phyloP scores from a whole-genome alignment of 225 moss, liverwort and hornwort species.

The Physcomitrellopsis africana region DNA sequence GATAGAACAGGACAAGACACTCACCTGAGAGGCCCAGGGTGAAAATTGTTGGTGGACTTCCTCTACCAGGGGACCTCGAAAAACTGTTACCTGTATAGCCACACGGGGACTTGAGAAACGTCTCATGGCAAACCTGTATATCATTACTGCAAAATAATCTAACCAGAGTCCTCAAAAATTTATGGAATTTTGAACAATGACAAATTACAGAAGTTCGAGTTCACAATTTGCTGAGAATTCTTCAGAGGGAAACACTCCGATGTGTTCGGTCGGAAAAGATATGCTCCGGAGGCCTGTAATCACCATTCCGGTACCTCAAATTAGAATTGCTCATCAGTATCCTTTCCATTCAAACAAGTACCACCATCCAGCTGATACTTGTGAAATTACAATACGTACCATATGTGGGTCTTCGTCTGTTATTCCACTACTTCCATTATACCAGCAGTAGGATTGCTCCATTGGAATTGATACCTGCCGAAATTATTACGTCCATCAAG shows the following conservation, averaged over 20 bases:
- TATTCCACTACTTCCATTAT: slow-evolving; percentile 73
- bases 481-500: not conserved
- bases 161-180: not conserved
- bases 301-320: slow-evolving; percentile 1
- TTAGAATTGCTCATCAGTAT: not conserved
- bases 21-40: slow-evolving; percentile 72
- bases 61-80: slow-evolving; percentile 64
- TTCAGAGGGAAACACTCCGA: slow-evolving; percentile 67
- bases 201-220: not conserved
- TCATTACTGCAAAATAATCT: not conserved
- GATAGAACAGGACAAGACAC: not conserved
- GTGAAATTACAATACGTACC: slow-evolving; percentile 12
- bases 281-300: slow-evolving; percentile 66
- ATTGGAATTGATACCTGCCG: slow-evolving; percentile 52
- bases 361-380: slow-evolving; percentile 1
- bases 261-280: slow-evolving; percentile 69
- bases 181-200: not conserved
- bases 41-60: slow-evolving; percentile 76
- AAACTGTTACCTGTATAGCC: slow-evolving; percentile 38
- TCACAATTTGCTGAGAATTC: slow-evolving; percentile 33
- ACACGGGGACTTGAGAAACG: not conserved
- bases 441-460: slow-evolving; percentile 77
- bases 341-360: not conserved
- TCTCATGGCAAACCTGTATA: not conserved
- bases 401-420: slow-evolving; percentile 39